These are phyloP conservation scores for Gardenia jasminoides DNA, from an alignment of 257 asterid genomes.

Conservation along the genomic window DNA sequence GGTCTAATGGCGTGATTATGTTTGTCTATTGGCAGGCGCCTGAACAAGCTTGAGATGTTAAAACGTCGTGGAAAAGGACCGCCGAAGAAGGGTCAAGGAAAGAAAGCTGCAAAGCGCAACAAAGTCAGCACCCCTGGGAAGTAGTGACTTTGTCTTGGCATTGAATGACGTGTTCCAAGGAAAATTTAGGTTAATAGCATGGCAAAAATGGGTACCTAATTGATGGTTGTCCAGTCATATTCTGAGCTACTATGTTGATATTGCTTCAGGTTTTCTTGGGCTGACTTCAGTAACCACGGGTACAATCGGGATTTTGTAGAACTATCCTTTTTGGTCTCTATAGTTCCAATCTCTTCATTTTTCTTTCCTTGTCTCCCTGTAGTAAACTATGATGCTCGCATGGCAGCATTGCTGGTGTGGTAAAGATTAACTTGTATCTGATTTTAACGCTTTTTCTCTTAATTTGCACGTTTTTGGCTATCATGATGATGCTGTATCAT, in stretches of 20 bases:
- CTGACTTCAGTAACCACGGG: neutral
- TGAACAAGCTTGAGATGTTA: constrained; percentile 73
- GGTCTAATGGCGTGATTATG: constrained; percentile 9
- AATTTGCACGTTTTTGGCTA: neutral
- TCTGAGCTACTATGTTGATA: neutral
- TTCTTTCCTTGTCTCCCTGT: neutral
- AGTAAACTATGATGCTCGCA: neutral
- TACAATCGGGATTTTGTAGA: neutral
- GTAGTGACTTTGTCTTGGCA: neutral
- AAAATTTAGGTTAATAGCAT: neutral
- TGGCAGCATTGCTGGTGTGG: neutral
- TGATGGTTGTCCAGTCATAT: constrained; percentile 1
- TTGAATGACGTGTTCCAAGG: neutral
- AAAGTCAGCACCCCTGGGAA: constrained; percentile 18
- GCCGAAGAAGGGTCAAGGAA: constrained; percentile 93
- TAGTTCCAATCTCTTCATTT: neutral
- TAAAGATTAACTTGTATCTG: neutral
- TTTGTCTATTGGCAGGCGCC: constrained; percentile 50
- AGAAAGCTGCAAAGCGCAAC: constrained; percentile 72
- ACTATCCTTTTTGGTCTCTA: neutral
- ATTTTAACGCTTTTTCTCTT: neutral
- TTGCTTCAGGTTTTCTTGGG: neutral
- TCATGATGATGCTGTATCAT: neutral
- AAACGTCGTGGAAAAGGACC: constrained; percentile 94
- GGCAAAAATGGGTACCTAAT: neutral